Base-by-base conservation (phyloP, 306 rosid genomes). In the Citrullus colocynthis region DNA sequence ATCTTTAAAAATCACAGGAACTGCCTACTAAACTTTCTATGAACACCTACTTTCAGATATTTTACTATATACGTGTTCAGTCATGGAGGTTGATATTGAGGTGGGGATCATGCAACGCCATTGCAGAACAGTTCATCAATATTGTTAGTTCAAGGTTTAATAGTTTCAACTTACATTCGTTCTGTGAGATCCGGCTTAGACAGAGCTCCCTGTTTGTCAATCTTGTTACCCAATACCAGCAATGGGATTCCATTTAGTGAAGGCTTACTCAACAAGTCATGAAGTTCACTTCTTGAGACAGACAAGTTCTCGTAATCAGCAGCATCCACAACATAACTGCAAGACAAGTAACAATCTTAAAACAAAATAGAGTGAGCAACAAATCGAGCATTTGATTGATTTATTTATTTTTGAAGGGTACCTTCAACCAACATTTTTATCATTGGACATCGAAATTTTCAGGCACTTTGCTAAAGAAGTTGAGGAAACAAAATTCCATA, bases 311-410 rank as follows among this genome's bases (percentile, higher is more conserved):
- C 91, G 39, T 48, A 34, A 84, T 88, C 90, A 77, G 91, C 93
- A 37, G 88, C 91, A 86, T 90, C 92, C 64, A 88, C 96, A 39
- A 86, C 93, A 81, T 85, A 89, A 13, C 90, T 90, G 86, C 79
- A 84, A 76, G 80, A 79, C 16, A 57, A 21, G 48, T 32, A 60
- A 72, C 9, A 4, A 9, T n/a, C 7, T 28, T 6, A 12, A 71
- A 28, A 30, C 6, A 8, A 24, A 72, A 72, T 72, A 28, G 14
- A 71, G 41, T 4, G 13, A 71, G 41, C 20, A 71, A 71, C 20
- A 24, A 48, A 21, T 3, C 41, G 9, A 70, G 17, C n/a, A 20
- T 45, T 71, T 59, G 34, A 21, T 21, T 63, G 4, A 52, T 28
- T 6, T 6, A 21, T 61, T 28, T 13, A 13, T 32, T 10, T 24